Conservation (phyloP, 108 stramenopile species). For the Aurantiochytrium sp. region DNA sequence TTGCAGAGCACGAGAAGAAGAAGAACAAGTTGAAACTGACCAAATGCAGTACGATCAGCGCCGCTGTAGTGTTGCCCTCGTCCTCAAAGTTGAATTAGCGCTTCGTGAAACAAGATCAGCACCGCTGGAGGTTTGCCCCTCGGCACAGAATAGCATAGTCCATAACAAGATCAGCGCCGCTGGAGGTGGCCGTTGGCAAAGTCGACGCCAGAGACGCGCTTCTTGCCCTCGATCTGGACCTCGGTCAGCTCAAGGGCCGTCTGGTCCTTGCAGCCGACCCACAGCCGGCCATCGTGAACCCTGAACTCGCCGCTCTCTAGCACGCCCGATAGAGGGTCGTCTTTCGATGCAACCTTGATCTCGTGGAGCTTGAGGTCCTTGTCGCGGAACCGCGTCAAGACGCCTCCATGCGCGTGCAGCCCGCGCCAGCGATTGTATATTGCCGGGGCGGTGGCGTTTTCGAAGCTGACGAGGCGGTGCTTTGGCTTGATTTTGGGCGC, state of each 20-base stretch:
- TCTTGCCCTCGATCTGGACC: conserved; percentile 1
- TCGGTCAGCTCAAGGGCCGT: neutral
- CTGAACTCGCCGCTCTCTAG: neutral
- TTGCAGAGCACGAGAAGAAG: too few species aligned
- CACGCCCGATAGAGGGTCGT: neutral
- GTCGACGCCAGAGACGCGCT: neutral
- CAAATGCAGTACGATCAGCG: too few species aligned
- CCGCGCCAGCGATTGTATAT: neutral
- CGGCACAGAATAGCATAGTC: too few species aligned
- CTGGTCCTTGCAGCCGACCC: neutral
- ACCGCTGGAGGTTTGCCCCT: neutral
- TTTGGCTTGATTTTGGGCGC: neutral
- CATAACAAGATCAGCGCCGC: neutral
- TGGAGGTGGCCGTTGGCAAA: neutral
- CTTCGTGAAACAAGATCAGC: neutral
- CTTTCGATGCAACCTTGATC: neutral
- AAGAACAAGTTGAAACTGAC: too few species aligned
- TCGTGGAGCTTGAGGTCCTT: neutral
- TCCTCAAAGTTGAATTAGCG: too few species aligned
- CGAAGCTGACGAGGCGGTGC: neutral
- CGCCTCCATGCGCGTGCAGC: neutral
- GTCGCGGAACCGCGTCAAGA: neutral
- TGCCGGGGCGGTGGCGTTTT: neutral
- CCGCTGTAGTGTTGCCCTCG: too few species aligned
- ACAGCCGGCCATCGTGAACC: neutral